A percentile compares a stretch with the other conserved stretches of the same genome.
phyloP scores from a whole-genome alignment of 768 basidiomycete genomes.

The Pisolithus tinctorius region DNA sequence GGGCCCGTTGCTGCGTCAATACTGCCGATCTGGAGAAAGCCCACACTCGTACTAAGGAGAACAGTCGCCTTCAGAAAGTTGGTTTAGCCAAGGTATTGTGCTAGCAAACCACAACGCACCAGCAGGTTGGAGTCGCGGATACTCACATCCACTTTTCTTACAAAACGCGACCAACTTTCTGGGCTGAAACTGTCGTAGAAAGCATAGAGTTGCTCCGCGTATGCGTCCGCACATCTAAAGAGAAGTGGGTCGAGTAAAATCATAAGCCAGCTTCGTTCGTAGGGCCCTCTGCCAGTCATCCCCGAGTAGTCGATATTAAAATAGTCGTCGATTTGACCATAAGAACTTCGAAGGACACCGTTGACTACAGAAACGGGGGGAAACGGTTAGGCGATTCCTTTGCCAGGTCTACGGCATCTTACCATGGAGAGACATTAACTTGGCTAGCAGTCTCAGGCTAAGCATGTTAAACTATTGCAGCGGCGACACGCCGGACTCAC shows the following conservation, averaged over 20 bases:
- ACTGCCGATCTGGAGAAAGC: slow-evolving; percentile 17
- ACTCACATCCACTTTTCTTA: slow-evolving; percentile 24
- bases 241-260: slow-evolving; percentile 17
- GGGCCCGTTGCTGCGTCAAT: neutral
- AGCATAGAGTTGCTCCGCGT: slow-evolving; percentile 20
- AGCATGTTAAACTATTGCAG: neutral
- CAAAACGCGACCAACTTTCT: slow-evolving; percentile 22
- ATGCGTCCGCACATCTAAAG: slow-evolving; percentile 21
- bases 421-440: slow-evolving; percentile 26
- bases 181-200: slow-evolving; percentile 23
- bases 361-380: slow-evolving; percentile 11
- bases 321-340: slow-evolving; percentile 25
- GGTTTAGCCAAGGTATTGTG: neutral
- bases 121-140: slow-evolving; percentile 26
- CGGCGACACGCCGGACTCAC: slow-evolving; percentile 5
- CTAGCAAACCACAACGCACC: slow-evolving; percentile 7
- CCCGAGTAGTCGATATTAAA: slow-evolving; percentile 23
- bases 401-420: neutral
- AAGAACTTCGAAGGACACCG: slow-evolving; percentile 21
- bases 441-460: slow-evolving; percentile 11
- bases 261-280: slow-evolving; percentile 15
- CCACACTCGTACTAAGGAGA: slow-evolving; percentile 19
- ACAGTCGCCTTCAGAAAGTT: slow-evolving; percentile 19
- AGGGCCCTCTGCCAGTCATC: slow-evolving; percentile 5
- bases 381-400: too few relatives aligned